Conservation (phyloP, 371 early-diverging fungal genomes). For the Mycotypha africana region DNA sequence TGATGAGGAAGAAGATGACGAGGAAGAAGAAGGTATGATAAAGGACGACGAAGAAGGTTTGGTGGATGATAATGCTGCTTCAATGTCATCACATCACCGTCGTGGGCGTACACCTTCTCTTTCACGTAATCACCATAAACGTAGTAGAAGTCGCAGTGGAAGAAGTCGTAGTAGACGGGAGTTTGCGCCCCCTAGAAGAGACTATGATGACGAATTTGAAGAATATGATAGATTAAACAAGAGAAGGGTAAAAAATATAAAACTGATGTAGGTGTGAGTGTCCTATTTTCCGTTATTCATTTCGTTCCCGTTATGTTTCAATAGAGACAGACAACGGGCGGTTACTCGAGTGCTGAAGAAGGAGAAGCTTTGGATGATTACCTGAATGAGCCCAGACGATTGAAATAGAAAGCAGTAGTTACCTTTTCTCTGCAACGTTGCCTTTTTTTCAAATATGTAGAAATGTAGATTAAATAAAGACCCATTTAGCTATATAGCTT, state of each 20-base stretch:
- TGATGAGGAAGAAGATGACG: constrained; percentile 34
- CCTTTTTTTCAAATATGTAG: too few relatives aligned
- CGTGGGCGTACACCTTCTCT: too few relatives aligned
- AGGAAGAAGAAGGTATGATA: constrained; percentile 33
- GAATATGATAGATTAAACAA: constrained; percentile 13
- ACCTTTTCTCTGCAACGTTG: too few relatives aligned
- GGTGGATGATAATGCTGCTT: constrained; percentile 10
- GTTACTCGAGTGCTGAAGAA: constrained; percentile 32
- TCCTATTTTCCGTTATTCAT: too few relatives aligned
- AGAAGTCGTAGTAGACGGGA: background rate
- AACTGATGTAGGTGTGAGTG: background rate
- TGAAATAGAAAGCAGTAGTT: too few relatives aligned
- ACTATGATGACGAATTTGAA: constrained; percentile 21
- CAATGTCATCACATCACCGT: too few relatives aligned
- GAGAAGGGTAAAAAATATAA: constrained; percentile 16
- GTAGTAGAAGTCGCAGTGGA: constrained; percentile 12
- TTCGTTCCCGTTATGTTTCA: too few relatives aligned
- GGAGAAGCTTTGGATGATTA: constrained; percentile 31
- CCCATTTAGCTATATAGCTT: too few relatives aligned
- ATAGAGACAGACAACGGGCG: background rate
- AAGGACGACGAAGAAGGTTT: constrained; percentile 30
- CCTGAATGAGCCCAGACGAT: constrained; percentile 13
- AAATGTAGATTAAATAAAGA: too few relatives aligned
- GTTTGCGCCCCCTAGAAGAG: constrained; percentile 5
- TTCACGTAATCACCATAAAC: too few relatives aligned